A percentile compares a stretch with the other conserved stretches of the same genome.
Conservation (phyloP, 495 filamentous ascomycete genomes). For the Gamarada debralockiae region DNA sequence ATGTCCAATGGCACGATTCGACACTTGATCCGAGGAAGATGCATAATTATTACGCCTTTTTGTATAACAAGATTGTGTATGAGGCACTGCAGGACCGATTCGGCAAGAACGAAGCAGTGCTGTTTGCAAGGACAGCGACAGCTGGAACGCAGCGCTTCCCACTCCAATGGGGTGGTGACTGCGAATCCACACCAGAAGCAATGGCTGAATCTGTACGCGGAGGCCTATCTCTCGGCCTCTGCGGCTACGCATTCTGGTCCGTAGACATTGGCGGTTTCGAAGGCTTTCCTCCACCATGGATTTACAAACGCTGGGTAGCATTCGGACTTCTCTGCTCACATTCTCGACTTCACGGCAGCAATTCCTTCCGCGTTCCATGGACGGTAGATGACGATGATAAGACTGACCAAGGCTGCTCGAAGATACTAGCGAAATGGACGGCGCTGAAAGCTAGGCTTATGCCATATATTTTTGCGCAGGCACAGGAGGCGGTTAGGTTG, state of each 20-base stretch:
- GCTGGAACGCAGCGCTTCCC: conserved; percentile 67
- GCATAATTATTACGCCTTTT: conserved; percentile 73
- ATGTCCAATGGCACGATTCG: conserved; percentile 54
- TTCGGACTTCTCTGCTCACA: conserved; percentile 67
- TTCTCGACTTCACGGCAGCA: conserved; percentile 62
- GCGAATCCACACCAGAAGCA: conserved; percentile 66
- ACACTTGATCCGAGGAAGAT: conserved; percentile 55
- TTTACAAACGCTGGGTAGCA: conserved; percentile 76
- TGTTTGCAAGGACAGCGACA: conserved; percentile 64
- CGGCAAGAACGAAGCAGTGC: conserved; percentile 53
- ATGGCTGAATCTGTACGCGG: conserved; percentile 72
- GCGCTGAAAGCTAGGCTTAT: conserved; percentile 58
- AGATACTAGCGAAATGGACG: conserved; percentile 53
- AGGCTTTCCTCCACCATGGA: conserved; percentile 58
- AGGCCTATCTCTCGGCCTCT: conserved; percentile 61
- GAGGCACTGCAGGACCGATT: conserved; percentile 56
- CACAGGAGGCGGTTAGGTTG: conserved; percentile 35
- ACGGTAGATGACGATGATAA: conserved; percentile 56
- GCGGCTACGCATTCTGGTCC: conserved; percentile 66
- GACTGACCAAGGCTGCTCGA: conserved; percentile 43
- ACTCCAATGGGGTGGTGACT: conserved; percentile 64
- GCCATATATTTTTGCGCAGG: conserved; percentile 58
- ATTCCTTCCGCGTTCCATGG: conserved; percentile 69
- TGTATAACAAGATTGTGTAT: conserved; percentile 70
- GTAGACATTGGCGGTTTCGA: conserved; percentile 74